phyloP scores from a whole-genome alignment of 2,329 filamentous ascomycete species.

The Daldinia sp. region DNA sequence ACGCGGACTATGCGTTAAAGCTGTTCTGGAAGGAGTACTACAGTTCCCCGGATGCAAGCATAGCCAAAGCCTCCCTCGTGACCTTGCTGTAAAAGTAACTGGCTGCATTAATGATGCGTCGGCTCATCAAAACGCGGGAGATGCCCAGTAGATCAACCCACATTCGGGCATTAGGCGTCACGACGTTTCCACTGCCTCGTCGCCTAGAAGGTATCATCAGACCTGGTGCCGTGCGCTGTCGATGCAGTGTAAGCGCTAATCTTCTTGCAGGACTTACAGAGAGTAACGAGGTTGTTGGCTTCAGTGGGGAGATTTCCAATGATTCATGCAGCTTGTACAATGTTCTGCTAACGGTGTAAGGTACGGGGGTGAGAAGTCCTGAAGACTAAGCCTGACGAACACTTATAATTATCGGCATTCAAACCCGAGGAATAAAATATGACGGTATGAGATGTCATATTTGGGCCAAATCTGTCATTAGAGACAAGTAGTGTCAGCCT shows the following conservation, averaged over 20 bases:
- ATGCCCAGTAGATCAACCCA: conserved; percentile 27
- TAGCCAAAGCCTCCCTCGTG: conserved; percentile 24
- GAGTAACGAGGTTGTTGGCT: conserved; percentile 16
- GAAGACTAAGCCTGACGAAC: not conserved
- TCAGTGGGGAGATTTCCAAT: conserved; percentile 12
- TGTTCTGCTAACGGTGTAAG: conserved; percentile 7
- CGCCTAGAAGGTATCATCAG: conserved; percentile 29
- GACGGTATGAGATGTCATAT: not conserved
- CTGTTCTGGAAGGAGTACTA: conserved; percentile 13
- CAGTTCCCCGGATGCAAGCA: conserved; percentile 16
- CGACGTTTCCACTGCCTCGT: conserved; percentile 16
- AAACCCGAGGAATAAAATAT: not conserved
- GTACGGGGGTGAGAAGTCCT: not conserved
- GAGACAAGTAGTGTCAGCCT: conserved; percentile 23
- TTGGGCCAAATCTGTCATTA: not conserved
- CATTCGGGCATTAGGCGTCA: conserved; percentile 14
- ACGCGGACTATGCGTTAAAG: conserved; percentile 7
- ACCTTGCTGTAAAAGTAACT: conserved; percentile 10
- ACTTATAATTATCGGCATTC: not conserved
- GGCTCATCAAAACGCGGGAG: conserved; percentile 24
- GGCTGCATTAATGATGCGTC: conserved; percentile 29
- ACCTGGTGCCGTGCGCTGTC: conserved; percentile 30
- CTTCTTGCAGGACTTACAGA: conserved; percentile 29
- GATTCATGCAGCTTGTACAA: conserved; percentile 5
- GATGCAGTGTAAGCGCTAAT: conserved; percentile 39